A percentile compares a stretch with the other conserved stretches of the same genome.
Evolutionary conservation across 345 rosid species (phyloP).

Genomic region (Eucalyptus tenuipes): DNA sequence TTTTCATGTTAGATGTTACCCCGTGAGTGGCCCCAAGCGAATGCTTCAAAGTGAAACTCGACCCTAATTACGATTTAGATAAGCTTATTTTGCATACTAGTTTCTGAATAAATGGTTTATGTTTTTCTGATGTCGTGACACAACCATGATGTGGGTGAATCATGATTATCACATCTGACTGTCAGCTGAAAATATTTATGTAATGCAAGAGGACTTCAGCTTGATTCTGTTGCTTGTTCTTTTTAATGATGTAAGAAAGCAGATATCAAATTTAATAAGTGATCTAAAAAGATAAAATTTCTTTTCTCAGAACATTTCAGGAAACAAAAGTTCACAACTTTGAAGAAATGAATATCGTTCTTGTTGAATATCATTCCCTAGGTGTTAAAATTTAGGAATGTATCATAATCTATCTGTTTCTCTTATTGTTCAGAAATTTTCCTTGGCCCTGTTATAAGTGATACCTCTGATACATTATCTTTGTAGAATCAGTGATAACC

Average conservation of each 20-base stretch:
- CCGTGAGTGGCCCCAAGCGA: background rate
- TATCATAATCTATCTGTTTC: background rate
- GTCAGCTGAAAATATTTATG: background rate
- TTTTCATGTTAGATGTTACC: background rate
- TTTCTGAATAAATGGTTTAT: background rate
- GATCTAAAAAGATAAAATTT: background rate
- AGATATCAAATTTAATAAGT: background rate
- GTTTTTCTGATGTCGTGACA: background rate
- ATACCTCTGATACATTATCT: background rate
- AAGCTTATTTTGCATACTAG: background rate
- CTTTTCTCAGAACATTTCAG: background rate
- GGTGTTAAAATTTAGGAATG: background rate
- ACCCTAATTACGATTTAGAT: background rate
- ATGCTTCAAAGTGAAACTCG: background rate
- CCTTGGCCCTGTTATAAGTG: background rate
- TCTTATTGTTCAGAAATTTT: background rate
- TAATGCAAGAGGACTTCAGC: background rate
- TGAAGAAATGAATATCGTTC: background rate
- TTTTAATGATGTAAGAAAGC: background rate
- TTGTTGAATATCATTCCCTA: background rate
- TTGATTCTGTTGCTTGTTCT: background rate
- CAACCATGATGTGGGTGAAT: background rate
- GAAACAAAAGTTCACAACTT: background rate
- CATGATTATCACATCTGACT: background rate
- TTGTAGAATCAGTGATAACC: background rate